phyloP scores from a whole-genome alignment of 257 asterid species.

The Parsonsia alboflavescens region DNA sequence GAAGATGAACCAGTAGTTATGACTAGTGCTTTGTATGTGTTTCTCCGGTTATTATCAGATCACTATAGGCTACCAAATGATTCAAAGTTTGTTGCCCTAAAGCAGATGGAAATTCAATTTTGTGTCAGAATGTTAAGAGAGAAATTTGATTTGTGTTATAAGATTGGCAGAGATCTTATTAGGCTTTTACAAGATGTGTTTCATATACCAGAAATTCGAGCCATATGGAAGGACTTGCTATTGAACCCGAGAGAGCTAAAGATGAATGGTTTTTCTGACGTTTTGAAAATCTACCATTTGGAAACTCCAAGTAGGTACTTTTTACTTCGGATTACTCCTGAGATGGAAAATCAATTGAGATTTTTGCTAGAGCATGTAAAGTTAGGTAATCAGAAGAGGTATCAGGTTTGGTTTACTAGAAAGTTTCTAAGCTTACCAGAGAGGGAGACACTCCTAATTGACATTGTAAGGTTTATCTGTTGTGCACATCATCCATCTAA shows the following conservation, averaged over 20 bases:
- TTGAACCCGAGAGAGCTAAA: constrained; percentile 42
- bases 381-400: constrained; percentile 60
- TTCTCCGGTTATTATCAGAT: constrained; percentile 66
- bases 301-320: constrained; percentile 59
- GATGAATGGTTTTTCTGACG: constrained; percentile 39
- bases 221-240: constrained; percentile 69
- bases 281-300: constrained; percentile 42
- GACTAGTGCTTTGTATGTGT: constrained; percentile 56
- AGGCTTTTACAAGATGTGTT: constrained; percentile 82
- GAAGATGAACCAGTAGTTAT: constrained; percentile 58
- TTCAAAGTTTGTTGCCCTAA: constrained; percentile 39
- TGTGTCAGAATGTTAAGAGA: constrained; percentile 59
- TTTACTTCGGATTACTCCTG: constrained; percentile 74
- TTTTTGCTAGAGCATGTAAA: constrained; percentile 66
- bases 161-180: constrained; percentile 75
- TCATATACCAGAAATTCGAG: constrained; percentile 58
- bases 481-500: constrained; percentile 70
- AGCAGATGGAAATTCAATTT: constrained; percentile 52
- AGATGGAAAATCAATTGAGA: constrained; percentile 76
- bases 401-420: constrained; percentile 69
- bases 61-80: constrained; percentile 44
- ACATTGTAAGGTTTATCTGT: constrained; percentile 74
- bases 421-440: constrained; percentile 53
- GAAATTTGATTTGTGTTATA: constrained; percentile 53
- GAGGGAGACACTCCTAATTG: constrained; percentile 43